Base-by-base conservation (phyloP, 2,329 filamentous ascomycete species). In the Kalmusia sp. region DNA sequence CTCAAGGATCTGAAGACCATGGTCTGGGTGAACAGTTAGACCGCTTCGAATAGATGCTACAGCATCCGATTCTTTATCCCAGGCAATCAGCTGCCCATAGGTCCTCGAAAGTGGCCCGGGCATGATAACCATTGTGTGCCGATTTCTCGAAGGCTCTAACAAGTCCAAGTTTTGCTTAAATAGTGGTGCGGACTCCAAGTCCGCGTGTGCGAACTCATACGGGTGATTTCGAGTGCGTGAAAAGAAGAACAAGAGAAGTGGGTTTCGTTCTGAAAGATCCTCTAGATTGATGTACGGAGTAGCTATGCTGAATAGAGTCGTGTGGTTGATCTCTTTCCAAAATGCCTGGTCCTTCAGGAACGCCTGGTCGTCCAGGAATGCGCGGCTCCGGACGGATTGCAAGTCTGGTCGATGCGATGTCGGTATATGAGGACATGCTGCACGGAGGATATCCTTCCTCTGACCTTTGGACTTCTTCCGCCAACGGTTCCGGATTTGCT, bases 231-330 rank as follows among this genome's bases (percentile, higher is more conserved):
- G 76, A 4, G 75, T 83, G 6, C 84, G 76, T 0, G 82, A 68
- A 49, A 84, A 83, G 9, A 88, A 63, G 17, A 87, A 70, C 1
- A 58, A 47, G 6, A 87, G 65, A 7, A 87, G 60, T 0, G 69
- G 53, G 41, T 77, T 80, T 0, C 76, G 64, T 19, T 78, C 72
- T 0, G 61, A 46, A 0, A 87, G 70, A 58, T 87, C 84, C 49
- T 87, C 81, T 34, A 82, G 72, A 57, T 87, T 87, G 63, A 87
- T 79, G 39, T 80, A 75, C 0, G 84, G 84, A 35, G 83, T 64
- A 54, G 71, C 84, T 7, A 69, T 49, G 5, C 77, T 73, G 7
- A 22, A 7, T 24, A 34, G 12, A n/a, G n/a, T n/a, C n/a, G n/a
- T n/a, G n/a, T n/a, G n/a, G n/a, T n/a, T n/a, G n/a, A n/a, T n/a